phyloP scores from a whole-genome alignment of 805 yeast genomes.

The Wickerhamomyces kurtzmanii region DNA sequence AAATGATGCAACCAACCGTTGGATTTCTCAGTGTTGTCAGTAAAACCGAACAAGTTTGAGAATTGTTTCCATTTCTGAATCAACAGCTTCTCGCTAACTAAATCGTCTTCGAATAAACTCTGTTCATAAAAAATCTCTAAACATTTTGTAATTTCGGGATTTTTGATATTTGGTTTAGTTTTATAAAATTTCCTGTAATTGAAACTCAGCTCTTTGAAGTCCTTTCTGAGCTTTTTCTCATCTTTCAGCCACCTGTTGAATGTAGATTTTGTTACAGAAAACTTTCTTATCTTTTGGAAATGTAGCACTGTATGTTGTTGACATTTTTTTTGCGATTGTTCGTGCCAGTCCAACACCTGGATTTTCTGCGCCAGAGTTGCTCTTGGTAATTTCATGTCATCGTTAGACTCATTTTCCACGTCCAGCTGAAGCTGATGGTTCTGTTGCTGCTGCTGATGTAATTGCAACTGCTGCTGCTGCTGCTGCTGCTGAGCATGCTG shows the following conservation, averaged over 20 bases:
- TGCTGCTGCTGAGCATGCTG: no score
- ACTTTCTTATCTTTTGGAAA: conserved; percentile 19
- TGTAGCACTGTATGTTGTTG: conserved; percentile 24
- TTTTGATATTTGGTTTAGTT: conserved; percentile 21
- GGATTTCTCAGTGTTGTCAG: conserved; percentile 13
- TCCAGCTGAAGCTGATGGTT: background rate
- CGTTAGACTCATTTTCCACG: no score
- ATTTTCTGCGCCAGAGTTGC: conserved; percentile 28
- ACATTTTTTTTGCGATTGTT: conserved; percentile 18
- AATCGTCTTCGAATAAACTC: conserved; percentile 17
- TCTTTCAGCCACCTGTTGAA: conserved; percentile 28
- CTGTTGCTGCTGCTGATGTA: no score
- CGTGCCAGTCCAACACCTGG: conserved; percentile 25
- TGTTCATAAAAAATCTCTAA: conserved; percentile 27
- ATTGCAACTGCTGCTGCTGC: no score
- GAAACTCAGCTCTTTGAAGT: conserved; percentile 16
- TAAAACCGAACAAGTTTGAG: conserved; percentile 3
- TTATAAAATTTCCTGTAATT: conserved; percentile 18
- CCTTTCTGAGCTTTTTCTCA: conserved; percentile 20
- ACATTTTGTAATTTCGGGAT: conserved; percentile 24
- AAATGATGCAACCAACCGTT: conserved; percentile 33
- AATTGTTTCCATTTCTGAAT: conserved; percentile 18
- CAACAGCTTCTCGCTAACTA: conserved; percentile 19
- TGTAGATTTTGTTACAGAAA: conserved; percentile 27
- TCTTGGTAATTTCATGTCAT: conserved; percentile 16